Base-by-base conservation (phyloP, 495 filamentous ascomycete species). In the Poronia punctata region DNA sequence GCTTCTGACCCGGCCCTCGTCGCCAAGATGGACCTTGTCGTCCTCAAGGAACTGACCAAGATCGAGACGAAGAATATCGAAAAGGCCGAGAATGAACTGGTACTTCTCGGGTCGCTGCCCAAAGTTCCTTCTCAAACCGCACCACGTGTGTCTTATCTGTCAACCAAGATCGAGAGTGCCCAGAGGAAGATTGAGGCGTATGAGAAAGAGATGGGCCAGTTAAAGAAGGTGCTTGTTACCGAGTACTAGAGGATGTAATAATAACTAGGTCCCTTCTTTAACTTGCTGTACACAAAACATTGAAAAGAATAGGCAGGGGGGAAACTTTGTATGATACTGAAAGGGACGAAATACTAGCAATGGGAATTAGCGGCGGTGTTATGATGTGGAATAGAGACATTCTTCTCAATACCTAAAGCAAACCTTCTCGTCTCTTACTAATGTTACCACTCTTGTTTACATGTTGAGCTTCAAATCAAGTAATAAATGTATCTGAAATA, bases 31-130 rank as follows among this genome's bases (percentile, higher is more conserved):
- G 88, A 97, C 49, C 57, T 94, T 9, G 70, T 74, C 9, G 64
- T 87, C 30, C 56, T 88, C 1, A 70, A 64, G 3, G 74, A 88
- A 56, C 55, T 86, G 17, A 74, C 79, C 11, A 80, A 79, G 50
- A 73, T 72, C 8, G 89, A 95, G 67, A 84, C 74, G 24, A 76
- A 74, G 54, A 75, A 50, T 6, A 87, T 96, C 35, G 79, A 79
- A 9, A 90, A 86, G 60, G 81, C 70, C 25, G 90, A 95, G 66
- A 61, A 74, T 23, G 92, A 98, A 61, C 65, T 98, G 35, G 70
- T 66, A 43, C 48, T 82, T 32, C 61, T 96, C 7, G 77, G 64
- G 0, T 49, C 54, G 16, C 49, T 88, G 42, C 77, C 76, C 2
- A 78, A 70, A 21, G 70, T 80, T 50, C 84, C 85, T 4, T 54